Evolutionary conservation across 2,329 filamentous ascomycete genomes (phyloP).

Genomic region (Fusarium brevicatenulatum): DNA sequence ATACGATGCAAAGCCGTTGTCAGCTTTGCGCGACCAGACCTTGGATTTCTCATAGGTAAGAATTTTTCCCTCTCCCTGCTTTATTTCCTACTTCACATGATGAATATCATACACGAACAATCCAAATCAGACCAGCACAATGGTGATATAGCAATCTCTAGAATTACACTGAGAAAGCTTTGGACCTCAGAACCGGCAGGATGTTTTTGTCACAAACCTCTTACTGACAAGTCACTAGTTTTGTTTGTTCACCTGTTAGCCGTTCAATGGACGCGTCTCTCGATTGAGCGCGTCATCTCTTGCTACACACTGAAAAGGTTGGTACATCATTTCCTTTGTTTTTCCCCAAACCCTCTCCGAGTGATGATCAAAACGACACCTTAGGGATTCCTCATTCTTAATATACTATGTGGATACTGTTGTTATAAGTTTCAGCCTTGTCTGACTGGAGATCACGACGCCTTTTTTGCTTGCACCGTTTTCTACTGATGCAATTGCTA

Average conservation of each 20-base stretch:
- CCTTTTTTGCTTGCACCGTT: slow-evolving; percentile 28
- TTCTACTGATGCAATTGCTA: slow-evolving; percentile 47
- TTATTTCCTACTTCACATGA: slow-evolving; percentile 43
- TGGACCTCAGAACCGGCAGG: slow-evolving; percentile 33
- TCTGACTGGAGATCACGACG: slow-evolving; percentile 62
- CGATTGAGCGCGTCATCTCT: background rate
- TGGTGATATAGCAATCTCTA: slow-evolving; percentile 64
- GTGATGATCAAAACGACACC: slow-evolving; percentile 72
- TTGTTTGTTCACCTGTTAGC: background rate
- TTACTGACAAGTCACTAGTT: slow-evolving; percentile 33
- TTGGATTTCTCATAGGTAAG: slow-evolving; percentile 41
- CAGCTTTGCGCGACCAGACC: slow-evolving; percentile 13
- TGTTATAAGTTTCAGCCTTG: slow-evolving; percentile 74
- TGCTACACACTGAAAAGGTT: slow-evolving; percentile 57
- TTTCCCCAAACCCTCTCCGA: slow-evolving; percentile 44
- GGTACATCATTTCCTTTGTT: slow-evolving; percentile 39
- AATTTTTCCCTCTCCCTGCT: background rate
- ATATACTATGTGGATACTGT: slow-evolving; percentile 71
- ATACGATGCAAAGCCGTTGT: slow-evolving; percentile 40
- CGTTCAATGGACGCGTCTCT: slow-evolving; percentile 13
- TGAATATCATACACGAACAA: slow-evolving; percentile 62
- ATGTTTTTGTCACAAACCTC: background rate
- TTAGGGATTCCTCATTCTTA: slow-evolving; percentile 76
- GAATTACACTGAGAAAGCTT: slow-evolving; percentile 66
- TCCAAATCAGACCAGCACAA: slow-evolving; percentile 69